Conservation (phyloP, 352 stramenopile genomes). For the Phytophthora tentaculata region DNA sequence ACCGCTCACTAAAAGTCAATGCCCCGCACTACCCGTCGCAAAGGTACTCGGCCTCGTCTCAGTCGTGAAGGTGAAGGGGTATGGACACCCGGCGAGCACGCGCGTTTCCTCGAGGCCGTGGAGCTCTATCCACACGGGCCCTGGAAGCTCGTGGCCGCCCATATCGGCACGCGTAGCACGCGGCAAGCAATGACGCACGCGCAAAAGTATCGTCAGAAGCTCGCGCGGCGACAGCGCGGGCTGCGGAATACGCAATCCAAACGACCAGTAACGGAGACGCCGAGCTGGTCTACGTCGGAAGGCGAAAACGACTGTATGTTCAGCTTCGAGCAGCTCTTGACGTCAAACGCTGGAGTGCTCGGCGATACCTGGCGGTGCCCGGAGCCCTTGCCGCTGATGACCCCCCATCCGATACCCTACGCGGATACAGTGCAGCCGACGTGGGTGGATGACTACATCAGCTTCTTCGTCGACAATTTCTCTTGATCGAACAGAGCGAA, state of each 20-base stretch:
- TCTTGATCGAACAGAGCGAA: constrained; percentile 4
- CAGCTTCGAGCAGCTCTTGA: constrained; percentile 23
- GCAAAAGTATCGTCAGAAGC: constrained; percentile 56
- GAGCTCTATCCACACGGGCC: constrained; percentile 54
- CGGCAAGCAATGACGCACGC: constrained; percentile 55
- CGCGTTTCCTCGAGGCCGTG: constrained; percentile 54
- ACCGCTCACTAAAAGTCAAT: not conserved
- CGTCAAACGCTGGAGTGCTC: not conserved
- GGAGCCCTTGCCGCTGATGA: constrained; percentile 7
- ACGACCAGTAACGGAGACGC: not conserved
- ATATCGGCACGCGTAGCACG: constrained; percentile 53
- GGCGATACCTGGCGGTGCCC: constrained; percentile 4
- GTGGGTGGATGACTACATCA: constrained; percentile 37
- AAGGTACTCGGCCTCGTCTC: constrained; percentile 30
- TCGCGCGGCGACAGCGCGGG: constrained; percentile 43
- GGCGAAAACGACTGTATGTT: constrained; percentile 8
- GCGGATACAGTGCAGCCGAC: constrained; percentile 4
- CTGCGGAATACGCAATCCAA: constrained; percentile 18
- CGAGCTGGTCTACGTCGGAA: not conserved
- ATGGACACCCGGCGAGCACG: constrained; percentile 49
- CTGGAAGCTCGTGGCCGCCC: constrained; percentile 57
- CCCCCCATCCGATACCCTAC: not conserved
- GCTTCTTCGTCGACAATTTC: constrained; percentile 44
- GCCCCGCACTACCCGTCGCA: constrained; percentile 17
- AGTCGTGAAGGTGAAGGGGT: constrained; percentile 46